These are phyloP conservation scores for Pseudisothecium myosuroides DNA, from an alignment of 225 moss, liverwort and hornwort species.

Conservation along the genomic window DNA sequence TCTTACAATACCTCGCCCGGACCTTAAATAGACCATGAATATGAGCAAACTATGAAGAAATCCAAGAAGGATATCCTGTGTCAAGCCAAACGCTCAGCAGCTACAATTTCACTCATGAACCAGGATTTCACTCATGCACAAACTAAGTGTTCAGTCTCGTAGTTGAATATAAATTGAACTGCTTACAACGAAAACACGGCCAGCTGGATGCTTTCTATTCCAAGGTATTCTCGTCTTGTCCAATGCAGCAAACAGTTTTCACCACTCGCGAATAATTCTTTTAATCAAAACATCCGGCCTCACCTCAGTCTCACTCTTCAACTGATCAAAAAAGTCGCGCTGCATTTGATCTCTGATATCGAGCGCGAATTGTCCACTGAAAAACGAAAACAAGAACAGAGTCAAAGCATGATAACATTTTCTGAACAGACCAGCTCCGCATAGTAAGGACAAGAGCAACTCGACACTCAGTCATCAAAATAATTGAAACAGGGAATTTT, in stretches of 20 bases:
- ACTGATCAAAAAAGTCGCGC: slow-evolving; percentile 70
- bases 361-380: slow-evolving; percentile 76
- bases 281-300: not conserved
- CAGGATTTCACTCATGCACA: not conserved
- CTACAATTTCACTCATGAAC: not conserved
- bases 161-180: not conserved
- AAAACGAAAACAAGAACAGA: not conserved
- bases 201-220: not conserved
- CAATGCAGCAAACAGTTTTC: not conserved
- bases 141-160: not conserved
- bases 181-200: not conserved
- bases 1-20: not conserved
- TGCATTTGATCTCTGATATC: slow-evolving; percentile 83
- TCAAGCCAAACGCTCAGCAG: not conserved
- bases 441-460: not conserved
- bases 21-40: not conserved
- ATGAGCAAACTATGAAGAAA: not conserved
- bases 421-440: not conserved
- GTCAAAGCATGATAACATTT: not conserved
- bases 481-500: not conserved
- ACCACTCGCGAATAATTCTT: not conserved
- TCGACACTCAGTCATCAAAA: not conserved
- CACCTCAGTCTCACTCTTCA: slow-evolving; percentile 75
- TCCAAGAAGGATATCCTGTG: not conserved
- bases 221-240: not conserved